Percentiles rank a stretch among this genome's conserved stretches.
phyloP scores from a whole-genome alignment of 805 yeast genomes.

The Tetrapisispora pingtungensis region DNA sequence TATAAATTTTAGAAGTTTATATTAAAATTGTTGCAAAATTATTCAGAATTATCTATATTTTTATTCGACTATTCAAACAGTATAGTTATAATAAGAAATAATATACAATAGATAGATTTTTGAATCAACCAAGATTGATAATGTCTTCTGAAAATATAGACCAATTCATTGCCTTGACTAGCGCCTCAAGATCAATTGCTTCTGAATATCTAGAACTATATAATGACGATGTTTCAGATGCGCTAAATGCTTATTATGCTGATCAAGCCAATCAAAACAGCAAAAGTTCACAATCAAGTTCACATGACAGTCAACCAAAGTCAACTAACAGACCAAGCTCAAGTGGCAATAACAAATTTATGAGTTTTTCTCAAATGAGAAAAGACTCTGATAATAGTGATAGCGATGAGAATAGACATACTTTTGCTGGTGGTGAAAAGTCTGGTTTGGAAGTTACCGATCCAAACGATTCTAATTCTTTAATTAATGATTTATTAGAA shows the following conservation, averaged over 20 bases:
- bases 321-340: neutral
- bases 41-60: no score
- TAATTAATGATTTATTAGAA: constrained; percentile 48
- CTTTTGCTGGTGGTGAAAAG: constrained; percentile 60
- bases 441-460: constrained; percentile 74
- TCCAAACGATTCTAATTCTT: constrained; percentile 43
- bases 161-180: constrained; percentile 32
- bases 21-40: no score
- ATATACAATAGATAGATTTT: no score
- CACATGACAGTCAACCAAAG: neutral
- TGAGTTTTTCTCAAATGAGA: constrained; percentile 33
- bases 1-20: no score
- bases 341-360: constrained; percentile 23
- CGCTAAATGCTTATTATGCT: constrained; percentile 23
- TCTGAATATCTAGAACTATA: constrained; percentile 28
- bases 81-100: no score
- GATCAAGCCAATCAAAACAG: constrained; percentile 3
- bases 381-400: constrained; percentile 35
- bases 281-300: neutral
- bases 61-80: no score
- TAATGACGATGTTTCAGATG: constrained; percentile 17
- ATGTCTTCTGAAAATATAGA: constrained; percentile 21
- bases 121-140: no score
- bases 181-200: constrained; percentile 32
- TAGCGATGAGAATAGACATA: constrained; percentile 50